Evolutionary conservation across 768 basidiomycete species (phyloP), one percentile per base, ranked within the genome.

Genomic region (Suillus weaverae): DNA sequence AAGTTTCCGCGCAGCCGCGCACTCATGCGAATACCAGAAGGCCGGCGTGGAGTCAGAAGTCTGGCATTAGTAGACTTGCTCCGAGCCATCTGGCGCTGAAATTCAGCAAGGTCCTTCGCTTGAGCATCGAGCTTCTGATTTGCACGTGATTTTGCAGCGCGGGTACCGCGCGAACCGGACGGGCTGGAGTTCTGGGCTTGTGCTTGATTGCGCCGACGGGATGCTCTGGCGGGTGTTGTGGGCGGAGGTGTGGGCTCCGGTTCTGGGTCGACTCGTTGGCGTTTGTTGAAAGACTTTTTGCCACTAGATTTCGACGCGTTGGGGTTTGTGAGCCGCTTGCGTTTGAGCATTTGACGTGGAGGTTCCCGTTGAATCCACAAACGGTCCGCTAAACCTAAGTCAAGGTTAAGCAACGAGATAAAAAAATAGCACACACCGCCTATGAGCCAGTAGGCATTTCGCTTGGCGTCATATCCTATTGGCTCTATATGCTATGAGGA

Each of bases 401-500:
- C 32, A 60, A 51, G 59, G 16, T 33, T 36, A 22, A 53, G 13
- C 30, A 30, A 35, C 41, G 54, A 59, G n/a, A 50, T 57, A 16
- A 41, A 22, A 59, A 39, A 9, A 22, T 39, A 26, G 9, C 41
- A 79, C 84, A 43, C 77, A 90, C 90, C 83, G 50, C 94, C 93
- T 67, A 95, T 91, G 30, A 94, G 76, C 92, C 92, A 94, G 72
- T 94, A 95, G 0, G 89, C 88, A 73, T 94, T 93, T 8, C 79
- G 80, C 71, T 89, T 88, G 46, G 84, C 83, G 70, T 95, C 94
- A 68, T 91, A 93, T 7, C 94, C 94, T 66, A 95, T 85, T 10
- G 94, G 93, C 70, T 94, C 91, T 62, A 90, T 86, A 32, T 94
- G 89, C 94, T 95, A 63, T 44, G 57, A 72, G 46, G 53, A 30